Evolutionary conservation across 2,329 filamentous ascomycete genomes (phyloP).

Genomic region (Cladophialophora carrionii): DNA sequence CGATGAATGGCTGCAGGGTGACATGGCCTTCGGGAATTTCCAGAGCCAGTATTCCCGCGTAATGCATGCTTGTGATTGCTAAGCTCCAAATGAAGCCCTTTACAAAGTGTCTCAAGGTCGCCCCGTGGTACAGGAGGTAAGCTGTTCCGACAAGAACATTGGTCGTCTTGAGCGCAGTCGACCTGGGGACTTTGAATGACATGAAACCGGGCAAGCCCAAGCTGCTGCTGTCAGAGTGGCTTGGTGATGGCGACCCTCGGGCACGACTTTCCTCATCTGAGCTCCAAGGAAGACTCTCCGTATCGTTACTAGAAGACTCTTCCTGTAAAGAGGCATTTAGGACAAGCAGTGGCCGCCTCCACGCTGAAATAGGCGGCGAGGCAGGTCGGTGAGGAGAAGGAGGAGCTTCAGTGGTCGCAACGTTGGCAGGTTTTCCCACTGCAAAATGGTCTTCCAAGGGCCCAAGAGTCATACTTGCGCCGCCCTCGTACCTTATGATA

Average conservation of each 20-base stretch:
- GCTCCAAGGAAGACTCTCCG: constrained; percentile 27
- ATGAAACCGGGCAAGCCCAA: constrained; percentile 29
- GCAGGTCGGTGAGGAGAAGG: background rate
- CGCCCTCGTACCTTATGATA: background rate
- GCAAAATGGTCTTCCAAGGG: constrained; percentile 31
- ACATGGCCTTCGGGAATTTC: constrained; percentile 42
- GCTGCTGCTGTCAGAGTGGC: constrained; percentile 23
- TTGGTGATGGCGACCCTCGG: constrained; percentile 20
- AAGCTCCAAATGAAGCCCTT: constrained; percentile 44
- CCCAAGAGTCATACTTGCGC: constrained; percentile 20
- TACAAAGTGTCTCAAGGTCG: constrained; percentile 37
- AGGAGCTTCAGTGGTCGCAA: background rate
- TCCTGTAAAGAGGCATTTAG: constrained; percentile 6
- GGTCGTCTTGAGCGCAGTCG: constrained; percentile 13
- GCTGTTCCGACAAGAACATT: constrained; percentile 24
- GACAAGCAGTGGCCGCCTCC: constrained; percentile 6
- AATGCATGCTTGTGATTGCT: constrained; percentile 44
- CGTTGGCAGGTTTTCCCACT: background rate
- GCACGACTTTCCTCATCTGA: constrained; percentile 20
- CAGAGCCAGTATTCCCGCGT: constrained; percentile 41
- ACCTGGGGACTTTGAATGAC: constrained; percentile 23
- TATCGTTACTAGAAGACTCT: constrained; percentile 21
- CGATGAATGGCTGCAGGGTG: constrained; percentile 38
- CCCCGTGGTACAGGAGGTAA: constrained; percentile 37
- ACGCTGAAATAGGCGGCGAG: background rate